A percentile compares a stretch with the other conserved stretches of the same genome.
Evolutionary conservation across 2,329 filamentous ascomycete genomes (phyloP).

Genomic region (Colletotrichum tropicale): DNA sequence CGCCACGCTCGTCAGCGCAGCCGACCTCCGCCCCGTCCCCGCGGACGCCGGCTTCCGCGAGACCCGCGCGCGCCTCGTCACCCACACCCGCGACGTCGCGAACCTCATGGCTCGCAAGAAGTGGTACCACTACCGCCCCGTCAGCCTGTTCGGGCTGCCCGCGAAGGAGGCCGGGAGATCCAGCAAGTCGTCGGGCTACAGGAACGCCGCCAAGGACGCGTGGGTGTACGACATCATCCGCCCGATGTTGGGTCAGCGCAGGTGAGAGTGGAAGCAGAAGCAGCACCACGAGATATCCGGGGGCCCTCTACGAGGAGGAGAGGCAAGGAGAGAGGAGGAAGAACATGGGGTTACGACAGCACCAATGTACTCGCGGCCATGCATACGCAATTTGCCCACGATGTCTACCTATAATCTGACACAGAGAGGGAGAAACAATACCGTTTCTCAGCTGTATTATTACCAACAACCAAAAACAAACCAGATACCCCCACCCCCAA

Average conservation of each 20-base stretch:
- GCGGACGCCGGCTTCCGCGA: neutral
- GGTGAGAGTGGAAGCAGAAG: neutral
- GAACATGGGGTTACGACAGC: neutral
- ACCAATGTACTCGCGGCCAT: neutral
- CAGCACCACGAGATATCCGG: neutral
- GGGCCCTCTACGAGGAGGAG: neutral
- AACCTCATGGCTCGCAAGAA: conserved; percentile 33
- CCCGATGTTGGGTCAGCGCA: conserved; percentile 29
- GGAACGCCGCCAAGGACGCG: conserved; percentile 30
- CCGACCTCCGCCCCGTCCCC: conserved; percentile 34
- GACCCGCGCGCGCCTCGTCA: conserved; percentile 43
- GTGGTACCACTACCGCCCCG: conserved; percentile 46
- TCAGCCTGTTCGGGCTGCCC: conserved; percentile 41
- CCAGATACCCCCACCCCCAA: neutral
- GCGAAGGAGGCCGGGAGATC: conserved; percentile 10
- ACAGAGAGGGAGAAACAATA: neutral
- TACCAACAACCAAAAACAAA: neutral
- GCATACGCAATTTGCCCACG: neutral
- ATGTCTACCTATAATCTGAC: neutral
- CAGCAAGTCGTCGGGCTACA: conserved; percentile 6
- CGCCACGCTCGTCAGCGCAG: conserved; percentile 45
- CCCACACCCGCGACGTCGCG: conserved; percentile 31
- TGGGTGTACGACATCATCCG: conserved; percentile 47
- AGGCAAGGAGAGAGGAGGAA: neutral
- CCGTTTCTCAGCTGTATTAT: neutral